phyloP scores from a whole-genome alignment of 1,284 basidiomycete species.

The Phylloboletellus chloephorus region DNA sequence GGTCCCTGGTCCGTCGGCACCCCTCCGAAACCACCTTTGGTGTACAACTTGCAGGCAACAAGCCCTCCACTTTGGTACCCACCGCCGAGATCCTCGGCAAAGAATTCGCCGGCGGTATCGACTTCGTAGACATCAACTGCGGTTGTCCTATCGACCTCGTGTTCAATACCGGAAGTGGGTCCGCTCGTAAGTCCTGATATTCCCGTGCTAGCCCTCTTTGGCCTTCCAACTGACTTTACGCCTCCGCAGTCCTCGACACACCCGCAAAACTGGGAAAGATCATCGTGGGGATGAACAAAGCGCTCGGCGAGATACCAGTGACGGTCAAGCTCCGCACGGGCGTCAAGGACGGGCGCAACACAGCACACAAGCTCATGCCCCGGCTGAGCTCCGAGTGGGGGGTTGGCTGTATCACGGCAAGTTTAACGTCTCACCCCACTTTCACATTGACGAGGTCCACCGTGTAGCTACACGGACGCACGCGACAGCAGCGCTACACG shows the following conservation, averaged over 20 bases:
- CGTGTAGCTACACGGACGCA: conserved; percentile 83
- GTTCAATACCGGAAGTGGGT: conserved; percentile 87
- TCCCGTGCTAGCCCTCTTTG: too few relatives aligned
- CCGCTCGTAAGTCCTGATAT: conserved; percentile 57
- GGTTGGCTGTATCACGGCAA: conserved; percentile 74
- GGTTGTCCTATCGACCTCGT: conserved; percentile 98
- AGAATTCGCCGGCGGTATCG: conserved; percentile 61
- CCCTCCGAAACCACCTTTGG: conserved; percentile 89
- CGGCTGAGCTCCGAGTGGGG: conserved; percentile 77
- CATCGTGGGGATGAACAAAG: conserved; percentile 86
- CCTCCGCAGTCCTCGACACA: conserved; percentile 67
- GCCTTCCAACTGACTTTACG: not conserved
- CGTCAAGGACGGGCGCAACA: conserved; percentile 81
- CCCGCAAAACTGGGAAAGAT: conserved; percentile 82
- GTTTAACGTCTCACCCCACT: conserved; percentile 11
- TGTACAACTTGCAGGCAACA: conserved; percentile 80
- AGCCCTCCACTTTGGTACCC: conserved; percentile 71
- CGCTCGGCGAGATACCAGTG: conserved; percentile 89
- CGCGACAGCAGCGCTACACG: conserved; percentile 86
- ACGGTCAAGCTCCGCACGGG: conserved; percentile 94
- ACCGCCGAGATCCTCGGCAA: conserved; percentile 80
- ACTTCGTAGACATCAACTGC: conserved; percentile 94
- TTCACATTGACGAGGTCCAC: conserved; percentile 1
- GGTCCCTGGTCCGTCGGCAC: conserved; percentile 85
- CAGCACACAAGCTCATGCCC: conserved; percentile 89